Base-by-base conservation (phyloP, 441 rosid genomes). In the Pelargonium myrrhifolium region DNA sequence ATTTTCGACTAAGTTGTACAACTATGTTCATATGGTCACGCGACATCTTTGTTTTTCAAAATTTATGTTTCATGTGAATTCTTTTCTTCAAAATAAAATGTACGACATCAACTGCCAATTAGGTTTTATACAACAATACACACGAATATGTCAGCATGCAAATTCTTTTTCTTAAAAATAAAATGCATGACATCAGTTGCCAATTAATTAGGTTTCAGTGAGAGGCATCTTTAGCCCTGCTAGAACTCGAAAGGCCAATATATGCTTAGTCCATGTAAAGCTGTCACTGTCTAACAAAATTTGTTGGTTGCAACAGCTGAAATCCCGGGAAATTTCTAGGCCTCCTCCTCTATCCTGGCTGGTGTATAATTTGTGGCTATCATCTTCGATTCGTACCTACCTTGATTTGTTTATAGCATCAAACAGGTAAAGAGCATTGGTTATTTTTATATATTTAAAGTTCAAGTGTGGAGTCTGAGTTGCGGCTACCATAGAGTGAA, bases 271-370 rank as follows among this genome's bases (percentile, higher is more conserved):
- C 58, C 62, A 20, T 56, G 62, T 56, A 26, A 56, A 56, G 28
- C 62, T 22, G 31, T 56, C 62, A 17, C 8, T 55, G 4, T 55
- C 24, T 20, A 55, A 55, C 60, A 55, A 55, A 55, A 55, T 21
- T 56, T 21, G 28, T 56, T 56, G 31, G 31, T 56, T 56, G 31
- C 31, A 56, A 56, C 62, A 56, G 62, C 62, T 21, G 62, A 56
- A 56, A 56, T 56, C 62, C 62, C 5, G 62, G 62, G 62, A 56
- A 21, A 56, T 56, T 56, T 56, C 62, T 22, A 56, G 62, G 14
- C 62, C 62, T 56, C 21, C 31, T 10, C 28, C 9, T 9, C n/a
- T 9, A 56, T 56, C 62, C 31, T 24, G 21, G 62, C 62, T 20
- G 62, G 62, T 15, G 21, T 17, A 26, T 26, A 56, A 8, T 56